Evolutionary conservation across 148 eudicot species (phyloP).

Genomic region (Pharnaceum exiguum): DNA sequence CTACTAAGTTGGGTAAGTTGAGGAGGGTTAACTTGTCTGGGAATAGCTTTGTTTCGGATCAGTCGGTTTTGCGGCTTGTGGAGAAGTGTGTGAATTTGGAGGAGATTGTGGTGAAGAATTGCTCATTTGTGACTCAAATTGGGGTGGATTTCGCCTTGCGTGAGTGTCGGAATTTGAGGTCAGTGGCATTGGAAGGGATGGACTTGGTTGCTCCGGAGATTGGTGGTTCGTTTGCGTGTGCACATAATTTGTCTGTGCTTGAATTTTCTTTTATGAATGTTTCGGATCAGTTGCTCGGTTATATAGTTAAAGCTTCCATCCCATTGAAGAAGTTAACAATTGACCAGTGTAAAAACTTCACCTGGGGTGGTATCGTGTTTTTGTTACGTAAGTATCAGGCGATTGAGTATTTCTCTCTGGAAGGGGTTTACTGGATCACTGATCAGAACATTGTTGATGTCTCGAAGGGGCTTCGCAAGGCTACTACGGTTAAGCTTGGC

Average conservation of each 20-base stretch:
- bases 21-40: constrained; percentile 46
- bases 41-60: constrained; percentile 42
- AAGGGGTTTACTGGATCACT: constrained; percentile 29
- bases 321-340: constrained; percentile 51
- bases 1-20: constrained; percentile 32
- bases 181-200: constrained; percentile 27
- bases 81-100: constrained; percentile 42
- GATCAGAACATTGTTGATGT: constrained; percentile 32
- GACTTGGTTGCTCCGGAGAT: constrained; percentile 21
- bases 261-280: constrained; percentile 34
- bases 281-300: constrained; percentile 39
- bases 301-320: constrained; percentile 35
- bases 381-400: constrained; percentile 27
- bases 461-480: constrained; percentile 31
- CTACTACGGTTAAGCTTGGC: constrained; percentile 35
- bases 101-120: constrained; percentile 33
- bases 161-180: constrained; percentile 28
- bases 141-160: constrained; percentile 35
- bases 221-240: constrained; percentile 22
- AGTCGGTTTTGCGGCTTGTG: constrained; percentile 34
- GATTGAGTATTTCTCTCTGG: constrained; percentile 41
- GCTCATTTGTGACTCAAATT: constrained; percentile 35
- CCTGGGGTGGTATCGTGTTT: constrained; percentile 32
- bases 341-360: constrained; percentile 28
- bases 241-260: constrained; percentile 30